phyloP scores from a whole-genome alignment of 495 filamentous ascomycete species.

The Oidiodendron maius region DNA sequence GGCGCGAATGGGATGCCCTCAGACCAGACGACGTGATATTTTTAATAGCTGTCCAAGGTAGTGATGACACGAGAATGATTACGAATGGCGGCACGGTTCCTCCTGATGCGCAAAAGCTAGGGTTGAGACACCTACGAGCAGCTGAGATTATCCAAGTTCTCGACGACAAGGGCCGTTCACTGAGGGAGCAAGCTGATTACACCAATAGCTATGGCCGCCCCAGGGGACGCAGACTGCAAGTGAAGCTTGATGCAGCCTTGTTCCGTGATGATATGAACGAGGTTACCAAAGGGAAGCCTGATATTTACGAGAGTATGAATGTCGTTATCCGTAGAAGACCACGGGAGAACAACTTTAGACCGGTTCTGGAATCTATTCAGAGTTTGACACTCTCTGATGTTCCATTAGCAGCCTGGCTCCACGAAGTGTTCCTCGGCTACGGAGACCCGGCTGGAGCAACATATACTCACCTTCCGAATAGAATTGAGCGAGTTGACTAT shows the following conservation, averaged over 20 bases:
- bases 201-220: constrained; percentile 42
- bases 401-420: constrained; percentile 83
- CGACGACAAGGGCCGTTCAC: constrained; percentile 76
- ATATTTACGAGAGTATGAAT: constrained; percentile 84
- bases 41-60: constrained; percentile 64
- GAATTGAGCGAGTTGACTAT: constrained; percentile 73
- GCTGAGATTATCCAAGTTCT: constrained; percentile 84
- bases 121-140: constrained; percentile 67
- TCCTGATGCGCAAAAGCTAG: constrained; percentile 50
- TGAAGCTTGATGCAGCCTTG: constrained; percentile 73
- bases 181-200: constrained; percentile 54
- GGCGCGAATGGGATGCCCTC: constrained; percentile 86
- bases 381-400: constrained; percentile 81
- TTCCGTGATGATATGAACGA: constrained; percentile 75
- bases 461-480: constrained; percentile 77
- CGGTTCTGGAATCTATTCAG: constrained; percentile 85
- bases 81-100: constrained; percentile 46
- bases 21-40: constrained; percentile 88
- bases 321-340: constrained; percentile 77
- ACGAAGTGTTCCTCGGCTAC: constrained; percentile 95
- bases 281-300: constrained; percentile 54
- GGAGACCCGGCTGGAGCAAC: constrained; percentile 85
- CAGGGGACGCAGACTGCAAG: constrained; percentile 62
- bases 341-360: constrained; percentile 96
- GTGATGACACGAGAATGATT: constrained; percentile 40